Evolutionary conservation across 148 eudicot genomes (phyloP).

Genomic region (Camellia granthamiana): DNA sequence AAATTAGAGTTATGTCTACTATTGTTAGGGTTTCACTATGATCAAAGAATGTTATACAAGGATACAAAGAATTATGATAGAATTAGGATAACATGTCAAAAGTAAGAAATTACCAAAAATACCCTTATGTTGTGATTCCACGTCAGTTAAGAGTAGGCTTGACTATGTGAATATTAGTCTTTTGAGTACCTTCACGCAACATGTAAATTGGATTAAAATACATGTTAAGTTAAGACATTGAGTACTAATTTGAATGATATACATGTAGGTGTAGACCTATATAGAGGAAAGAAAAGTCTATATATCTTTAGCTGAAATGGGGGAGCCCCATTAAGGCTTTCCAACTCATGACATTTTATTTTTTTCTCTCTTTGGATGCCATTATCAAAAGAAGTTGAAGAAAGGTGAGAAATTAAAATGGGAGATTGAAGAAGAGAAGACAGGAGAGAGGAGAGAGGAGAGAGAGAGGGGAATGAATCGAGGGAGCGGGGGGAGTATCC

Average conservation of each 20-base stretch:
- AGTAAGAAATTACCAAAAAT: too few species aligned
- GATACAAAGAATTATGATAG: too few species aligned
- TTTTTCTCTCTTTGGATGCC: slow-evolving; percentile 24
- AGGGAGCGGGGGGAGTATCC: slow-evolving; percentile 32
- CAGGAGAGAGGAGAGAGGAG: background rate
- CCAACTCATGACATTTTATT: slow-evolving; percentile 19
- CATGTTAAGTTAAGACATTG: background rate
- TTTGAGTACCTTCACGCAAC: too few species aligned
- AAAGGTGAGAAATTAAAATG: background rate
- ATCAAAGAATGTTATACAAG: too few species aligned
- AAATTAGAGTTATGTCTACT: too few species aligned
- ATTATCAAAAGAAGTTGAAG: slow-evolving; percentile 17
- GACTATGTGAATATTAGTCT: too few species aligned
- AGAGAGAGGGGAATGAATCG: background rate
- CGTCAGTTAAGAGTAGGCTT: too few species aligned
- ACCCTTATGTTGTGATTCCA: too few species aligned
- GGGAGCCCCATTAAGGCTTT: slow-evolving; percentile 15
- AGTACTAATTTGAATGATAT: background rate
- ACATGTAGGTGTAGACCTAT: background rate
- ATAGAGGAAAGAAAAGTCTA: background rate
- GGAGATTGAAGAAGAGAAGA: background rate
- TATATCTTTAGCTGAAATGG: background rate
- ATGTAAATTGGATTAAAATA: too few species aligned
- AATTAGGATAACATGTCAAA: too few species aligned
- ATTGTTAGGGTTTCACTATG: too few species aligned